A percentile compares a stretch with the other conserved stretches of the same genome.
phyloP scores from a whole-genome alignment of 148 eudicot genomes.

The Limonium bicolor region DNA sequence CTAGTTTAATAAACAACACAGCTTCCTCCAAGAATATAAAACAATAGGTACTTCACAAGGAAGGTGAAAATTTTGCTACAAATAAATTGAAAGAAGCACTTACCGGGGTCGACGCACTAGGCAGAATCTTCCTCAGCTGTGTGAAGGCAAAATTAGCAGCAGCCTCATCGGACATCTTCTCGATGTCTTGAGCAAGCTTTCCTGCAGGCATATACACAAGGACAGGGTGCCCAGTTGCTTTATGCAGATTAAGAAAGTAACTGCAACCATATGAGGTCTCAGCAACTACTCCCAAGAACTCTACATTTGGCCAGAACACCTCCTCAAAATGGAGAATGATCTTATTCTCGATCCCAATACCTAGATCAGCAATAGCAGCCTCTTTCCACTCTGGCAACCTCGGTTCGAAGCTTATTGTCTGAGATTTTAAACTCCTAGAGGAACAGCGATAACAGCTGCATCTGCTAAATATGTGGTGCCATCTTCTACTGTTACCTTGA shows the following conservation, averaged over 20 bases:
- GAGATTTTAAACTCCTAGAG: conserved; percentile 73
- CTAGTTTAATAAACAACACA: too few species aligned
- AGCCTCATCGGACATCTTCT: conserved; percentile 91
- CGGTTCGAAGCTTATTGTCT: conserved; percentile 66
- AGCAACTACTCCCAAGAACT: conserved; percentile 96
- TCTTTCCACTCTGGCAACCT: conserved; percentile 94
- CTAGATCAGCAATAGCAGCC: conserved; percentile 71
- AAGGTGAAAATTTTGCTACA: too few species aligned
- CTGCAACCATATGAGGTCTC: conserved; percentile 89
- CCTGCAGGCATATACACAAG: conserved; percentile 99
- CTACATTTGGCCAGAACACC: conserved; percentile 98
- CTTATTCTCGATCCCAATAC: conserved; percentile 93
- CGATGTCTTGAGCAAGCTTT: conserved; percentile 80
- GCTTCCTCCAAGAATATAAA: too few species aligned
- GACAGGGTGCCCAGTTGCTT: conserved; percentile 85
- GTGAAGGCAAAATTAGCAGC: conserved; percentile 85
- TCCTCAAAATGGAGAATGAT: conserved; percentile 78
- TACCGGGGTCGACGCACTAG: conserved; percentile 77
- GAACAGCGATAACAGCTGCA: conserved; percentile 36
- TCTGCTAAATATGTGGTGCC: conserved; percentile 72
- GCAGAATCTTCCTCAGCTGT: conserved; percentile 74
- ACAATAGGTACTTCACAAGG: too few species aligned
- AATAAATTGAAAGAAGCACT: too few species aligned
- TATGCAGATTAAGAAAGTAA: conserved; percentile 96
- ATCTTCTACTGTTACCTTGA: conserved; percentile 65